phyloP scores from a whole-genome alignment of 805 yeast species.

The Candida loeiensis region DNA sequence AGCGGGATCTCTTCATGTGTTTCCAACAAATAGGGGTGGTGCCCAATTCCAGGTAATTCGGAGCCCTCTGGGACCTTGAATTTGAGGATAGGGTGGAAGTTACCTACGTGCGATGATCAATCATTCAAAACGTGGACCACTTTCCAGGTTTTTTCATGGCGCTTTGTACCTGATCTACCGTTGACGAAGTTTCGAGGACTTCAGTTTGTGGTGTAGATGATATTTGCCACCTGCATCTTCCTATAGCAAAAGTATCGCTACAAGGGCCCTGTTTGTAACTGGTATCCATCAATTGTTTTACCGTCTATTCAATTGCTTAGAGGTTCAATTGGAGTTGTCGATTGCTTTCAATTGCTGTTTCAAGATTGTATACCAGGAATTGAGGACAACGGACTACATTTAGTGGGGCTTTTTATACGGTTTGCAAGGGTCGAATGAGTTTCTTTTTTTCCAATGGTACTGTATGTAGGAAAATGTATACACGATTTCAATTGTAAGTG shows the following conservation, averaged over 20 bases:
- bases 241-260: neutral
- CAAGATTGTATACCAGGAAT: neutral
- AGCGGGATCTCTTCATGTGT: no score
- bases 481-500: neutral
- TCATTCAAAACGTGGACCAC: no score
- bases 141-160: neutral
- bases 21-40: no score
- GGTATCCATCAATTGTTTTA: neutral
- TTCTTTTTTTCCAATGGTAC: neutral
- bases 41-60: no score
- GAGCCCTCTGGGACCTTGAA: no score
- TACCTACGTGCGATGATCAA: no score
- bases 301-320: neutral
- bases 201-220: no score
- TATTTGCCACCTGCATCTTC: neutral
- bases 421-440: neutral
- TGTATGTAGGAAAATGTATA: neutral
- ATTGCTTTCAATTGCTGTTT: neutral
- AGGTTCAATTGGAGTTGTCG: neutral
- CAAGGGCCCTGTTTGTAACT: neutral
- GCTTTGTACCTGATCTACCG: neutral
- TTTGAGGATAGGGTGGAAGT: no score
- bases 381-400: neutral
- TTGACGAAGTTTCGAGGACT: neutral
- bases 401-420: neutral